These are phyloP conservation scores for Melaleuca alternifolia DNA, from an alignment of 345 rosid species.

Conservation along the genomic window DNA sequence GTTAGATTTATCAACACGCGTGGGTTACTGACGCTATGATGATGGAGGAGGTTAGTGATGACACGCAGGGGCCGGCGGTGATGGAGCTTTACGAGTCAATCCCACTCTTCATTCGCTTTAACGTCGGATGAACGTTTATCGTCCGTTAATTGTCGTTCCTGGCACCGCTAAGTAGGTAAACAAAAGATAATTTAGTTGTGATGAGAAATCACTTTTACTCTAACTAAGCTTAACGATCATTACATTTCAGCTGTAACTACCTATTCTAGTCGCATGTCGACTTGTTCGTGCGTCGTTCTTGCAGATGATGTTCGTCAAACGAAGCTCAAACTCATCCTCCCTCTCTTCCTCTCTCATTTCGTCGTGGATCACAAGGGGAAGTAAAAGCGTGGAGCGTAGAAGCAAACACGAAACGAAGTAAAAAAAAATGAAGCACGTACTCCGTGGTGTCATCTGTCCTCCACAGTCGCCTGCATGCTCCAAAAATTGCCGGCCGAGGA, in stretches of 20 bases:
- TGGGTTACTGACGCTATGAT: background rate
- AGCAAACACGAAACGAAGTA: background rate
- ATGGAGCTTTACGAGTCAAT: background rate
- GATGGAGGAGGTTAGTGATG: background rate
- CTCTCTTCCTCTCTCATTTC: background rate
- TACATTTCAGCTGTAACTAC: background rate
- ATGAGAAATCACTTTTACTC: background rate
- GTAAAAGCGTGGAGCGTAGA: background rate
- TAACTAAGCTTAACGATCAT: background rate
- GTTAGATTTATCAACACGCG: background rate
- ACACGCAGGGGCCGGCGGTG: background rate
- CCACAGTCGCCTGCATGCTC: conserved; percentile 1
- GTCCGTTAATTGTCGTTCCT: background rate
- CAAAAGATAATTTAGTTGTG: background rate
- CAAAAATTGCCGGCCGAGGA: conserved; percentile 29
- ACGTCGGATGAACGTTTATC: background rate
- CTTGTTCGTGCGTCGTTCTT: background rate
- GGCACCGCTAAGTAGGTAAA: background rate
- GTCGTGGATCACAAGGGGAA: background rate
- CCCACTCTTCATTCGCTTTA: background rate
- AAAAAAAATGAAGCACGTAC: background rate
- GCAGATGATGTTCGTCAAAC: background rate
- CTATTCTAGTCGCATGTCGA: background rate
- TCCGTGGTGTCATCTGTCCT: background rate
- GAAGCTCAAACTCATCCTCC: background rate